phyloP scores from a whole-genome alignment of 768 basidiomycete genomes.

The Hemileccinum rubropunctum region DNA sequence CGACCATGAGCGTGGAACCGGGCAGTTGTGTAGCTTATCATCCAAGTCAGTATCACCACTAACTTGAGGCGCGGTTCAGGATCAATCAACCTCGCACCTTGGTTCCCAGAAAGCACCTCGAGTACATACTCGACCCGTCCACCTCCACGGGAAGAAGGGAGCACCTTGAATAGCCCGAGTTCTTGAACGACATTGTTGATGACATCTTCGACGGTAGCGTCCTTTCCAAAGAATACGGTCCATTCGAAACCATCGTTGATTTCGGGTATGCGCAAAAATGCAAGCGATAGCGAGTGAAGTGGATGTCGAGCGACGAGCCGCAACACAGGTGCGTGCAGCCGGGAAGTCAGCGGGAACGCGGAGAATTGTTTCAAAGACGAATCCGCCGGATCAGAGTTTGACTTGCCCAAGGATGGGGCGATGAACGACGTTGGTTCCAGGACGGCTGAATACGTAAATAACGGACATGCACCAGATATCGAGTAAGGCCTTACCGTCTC shows the following conservation, averaged over 20 bases:
- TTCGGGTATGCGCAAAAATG: slow-evolving; percentile 70
- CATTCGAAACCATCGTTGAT: slow-evolving; percentile 71
- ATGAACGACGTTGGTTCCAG: slow-evolving; percentile 44
- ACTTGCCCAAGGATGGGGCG: slow-evolving; percentile 48
- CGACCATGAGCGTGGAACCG: slow-evolving; percentile 10
- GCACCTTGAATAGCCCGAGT: slow-evolving; percentile 63
- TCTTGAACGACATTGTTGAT: slow-evolving; percentile 53
- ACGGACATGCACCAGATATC: neutral
- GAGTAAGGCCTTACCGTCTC: slow-evolving; percentile 49
- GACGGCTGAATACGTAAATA: slow-evolving; percentile 42
- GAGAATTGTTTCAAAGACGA: slow-evolving; percentile 43
- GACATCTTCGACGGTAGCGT: slow-evolving; percentile 53
- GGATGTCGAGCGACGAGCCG: slow-evolving; percentile 73
- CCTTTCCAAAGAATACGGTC: slow-evolving; percentile 61
- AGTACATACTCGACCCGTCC: slow-evolving; percentile 64
- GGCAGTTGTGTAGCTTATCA: slow-evolving; percentile 14
- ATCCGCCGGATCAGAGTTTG: slow-evolving; percentile 26
- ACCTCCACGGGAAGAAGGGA: slow-evolving; percentile 68
- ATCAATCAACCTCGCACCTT: slow-evolving; percentile 41
- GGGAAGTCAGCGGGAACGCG: slow-evolving; percentile 64
- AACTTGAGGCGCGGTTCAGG: neutral
- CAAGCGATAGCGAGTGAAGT: slow-evolving; percentile 47
- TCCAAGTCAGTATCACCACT: neutral
- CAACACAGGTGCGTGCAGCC: slow-evolving; percentile 62
- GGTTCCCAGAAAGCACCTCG: slow-evolving; percentile 55